Conservation (phyloP, 176 grass and related monocot genomes). For the Eremochloa ophiuroides region DNA sequence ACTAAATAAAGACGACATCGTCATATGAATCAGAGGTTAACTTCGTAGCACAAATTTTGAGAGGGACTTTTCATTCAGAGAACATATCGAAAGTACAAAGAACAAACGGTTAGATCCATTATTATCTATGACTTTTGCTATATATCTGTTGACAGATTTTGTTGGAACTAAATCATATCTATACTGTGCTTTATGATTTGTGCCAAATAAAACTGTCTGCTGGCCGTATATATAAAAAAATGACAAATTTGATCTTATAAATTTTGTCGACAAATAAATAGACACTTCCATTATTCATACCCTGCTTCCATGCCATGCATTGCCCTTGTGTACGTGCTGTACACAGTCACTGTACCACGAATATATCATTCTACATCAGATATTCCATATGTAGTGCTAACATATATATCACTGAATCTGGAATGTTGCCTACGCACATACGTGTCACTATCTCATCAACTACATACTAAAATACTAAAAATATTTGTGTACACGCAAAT, state of each 20-base stretch:
- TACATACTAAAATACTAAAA: neutral
- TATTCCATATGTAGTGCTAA: neutral
- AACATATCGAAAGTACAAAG: neutral
- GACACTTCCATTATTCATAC: too few species aligned
- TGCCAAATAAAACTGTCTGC: too few species aligned
- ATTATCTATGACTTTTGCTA: too few species aligned
- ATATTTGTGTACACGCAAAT: too few species aligned
- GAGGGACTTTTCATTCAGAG: neutral
- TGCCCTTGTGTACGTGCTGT: neutral
- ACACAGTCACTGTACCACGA: neutral
- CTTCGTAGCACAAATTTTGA: neutral
- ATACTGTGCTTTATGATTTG: too few species aligned
- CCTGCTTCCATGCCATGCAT: neutral
- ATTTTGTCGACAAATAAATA: too few species aligned
- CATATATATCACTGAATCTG: neutral
- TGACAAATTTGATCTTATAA: too few species aligned
- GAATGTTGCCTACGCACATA: neutral
- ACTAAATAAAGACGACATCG: neutral
- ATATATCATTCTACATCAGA: neutral
- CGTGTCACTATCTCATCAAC: neutral
- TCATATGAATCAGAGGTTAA: neutral
- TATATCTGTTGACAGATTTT: too few species aligned
- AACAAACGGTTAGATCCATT: neutral
- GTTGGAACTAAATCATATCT: too few species aligned
- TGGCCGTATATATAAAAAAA: too few species aligned